Percentiles rank a stretch among this genome's conserved stretches.
Conservation (phyloP, 2,329 filamentous ascomycete species). For the Botrytis medusae region DNA sequence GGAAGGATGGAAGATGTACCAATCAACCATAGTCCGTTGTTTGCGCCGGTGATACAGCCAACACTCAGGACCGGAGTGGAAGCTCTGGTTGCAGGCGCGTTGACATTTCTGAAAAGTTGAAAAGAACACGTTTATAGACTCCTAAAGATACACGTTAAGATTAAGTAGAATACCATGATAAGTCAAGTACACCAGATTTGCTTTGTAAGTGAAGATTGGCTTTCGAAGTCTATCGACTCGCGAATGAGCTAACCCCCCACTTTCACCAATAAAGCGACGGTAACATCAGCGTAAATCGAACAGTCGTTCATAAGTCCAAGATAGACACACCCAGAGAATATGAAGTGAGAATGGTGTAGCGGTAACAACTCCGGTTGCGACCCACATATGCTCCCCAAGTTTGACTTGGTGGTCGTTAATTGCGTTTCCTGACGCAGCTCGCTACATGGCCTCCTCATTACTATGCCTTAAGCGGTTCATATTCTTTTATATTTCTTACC, state of each 20-base stretch:
- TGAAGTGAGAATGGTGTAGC: background rate
- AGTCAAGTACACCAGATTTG: background rate
- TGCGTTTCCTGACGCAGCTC: background rate
- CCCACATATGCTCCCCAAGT: background rate
- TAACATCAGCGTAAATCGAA: background rate
- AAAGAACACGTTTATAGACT: background rate
- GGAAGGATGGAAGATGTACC: conserved; percentile 40
- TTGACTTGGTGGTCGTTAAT: background rate
- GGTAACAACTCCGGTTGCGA: too few relatives aligned
- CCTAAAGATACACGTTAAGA: background rate
- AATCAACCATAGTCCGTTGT: conserved; percentile 59
- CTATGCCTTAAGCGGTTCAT: too few relatives aligned
- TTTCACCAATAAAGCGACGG: background rate
- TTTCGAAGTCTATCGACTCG: background rate
- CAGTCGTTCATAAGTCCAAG: background rate
- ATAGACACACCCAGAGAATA: background rate
- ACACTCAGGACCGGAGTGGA: conserved; percentile 55
- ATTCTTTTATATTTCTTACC: too few relatives aligned
- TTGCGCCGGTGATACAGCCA: conserved; percentile 58
- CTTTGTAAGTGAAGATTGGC: background rate
- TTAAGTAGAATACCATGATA: background rate
- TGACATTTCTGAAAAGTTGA: conserved; percentile 44
- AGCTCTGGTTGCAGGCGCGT: conserved; percentile 51
- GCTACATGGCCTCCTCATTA: background rate
- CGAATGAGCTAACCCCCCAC: background rate